Base-by-base conservation (phyloP, 140 eudicot species). In the Cichorium intybus region DNA sequence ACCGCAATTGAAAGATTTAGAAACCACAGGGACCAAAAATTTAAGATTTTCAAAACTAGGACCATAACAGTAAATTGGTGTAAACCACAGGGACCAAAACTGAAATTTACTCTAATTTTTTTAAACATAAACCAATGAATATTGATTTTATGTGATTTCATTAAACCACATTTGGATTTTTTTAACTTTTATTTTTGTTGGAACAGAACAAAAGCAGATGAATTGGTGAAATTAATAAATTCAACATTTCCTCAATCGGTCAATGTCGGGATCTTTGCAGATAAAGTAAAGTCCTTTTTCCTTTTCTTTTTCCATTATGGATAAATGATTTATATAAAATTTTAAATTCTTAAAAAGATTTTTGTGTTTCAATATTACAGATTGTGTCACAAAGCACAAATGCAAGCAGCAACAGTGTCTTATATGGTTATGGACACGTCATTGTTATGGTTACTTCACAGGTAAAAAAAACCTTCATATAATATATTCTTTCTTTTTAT, bases 361-460 rank as follows among this genome's bases (percentile, higher is more conserved):
- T 43, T 58, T 50, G 16, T 53, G 57, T 52, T 66, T 43, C 52
- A 24, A 58, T 64, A 34, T 76, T 51, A 73, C 95, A 93, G 99
- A 50, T 93, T 12, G 80, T 86, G 67, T 68, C 85, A 9, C 64
- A 60, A 39, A 75, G 87, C 67, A 70, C 68, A 43, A 84, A 73
- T 7, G 80, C 80, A 57, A 79, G 67, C 77, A 69, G 68, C 69
- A 75, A 65, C 59, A 73, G 65, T 39, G 43, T 72, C 1, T 61
- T 81, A 51, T 93, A 77, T 72, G 97, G 87, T 58, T 84, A 75
- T 74, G 84, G 77, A 22, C 95, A 84, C 57, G 97, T 89, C 57
- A 69, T 89, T 64, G 90, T 93, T 56, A 80, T 75, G 75, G 88
- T 89, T 69, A 86, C 95, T 17, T 78, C 97, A 61, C 79, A 84